Evolutionary conservation across 495 filamentous ascomycete species (phyloP).

Genomic region (Bryoglossum gracile): DNA sequence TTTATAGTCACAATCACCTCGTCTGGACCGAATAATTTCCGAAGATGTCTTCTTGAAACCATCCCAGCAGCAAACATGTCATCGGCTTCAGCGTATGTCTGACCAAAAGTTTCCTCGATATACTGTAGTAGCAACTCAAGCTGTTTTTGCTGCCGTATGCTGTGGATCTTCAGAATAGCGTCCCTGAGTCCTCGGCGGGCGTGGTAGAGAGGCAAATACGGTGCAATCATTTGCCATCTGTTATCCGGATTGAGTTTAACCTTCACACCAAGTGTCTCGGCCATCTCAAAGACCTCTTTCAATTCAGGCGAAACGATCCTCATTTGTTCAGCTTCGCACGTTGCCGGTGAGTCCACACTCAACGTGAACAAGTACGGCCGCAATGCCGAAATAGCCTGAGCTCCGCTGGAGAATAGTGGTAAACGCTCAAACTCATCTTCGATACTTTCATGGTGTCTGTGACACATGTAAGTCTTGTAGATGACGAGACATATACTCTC

Average conservation of each 20-base stretch:
- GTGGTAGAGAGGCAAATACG: constrained; percentile 9
- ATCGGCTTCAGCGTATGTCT: constrained; percentile 2
- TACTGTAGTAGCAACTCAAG: background rate
- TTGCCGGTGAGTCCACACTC: background rate
- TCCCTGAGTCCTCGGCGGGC: background rate
- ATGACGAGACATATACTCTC: background rate
- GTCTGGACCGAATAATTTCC: constrained; percentile 5
- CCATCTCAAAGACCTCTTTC: background rate
- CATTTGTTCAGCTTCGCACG: background rate
- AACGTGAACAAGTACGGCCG: background rate
- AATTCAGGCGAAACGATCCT: background rate
- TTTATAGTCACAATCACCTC: constrained; percentile 1
- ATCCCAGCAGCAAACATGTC: background rate
- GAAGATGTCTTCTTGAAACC: constrained; percentile 2
- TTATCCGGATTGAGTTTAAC: background rate
- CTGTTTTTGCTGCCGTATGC: background rate
- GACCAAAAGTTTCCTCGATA: background rate
- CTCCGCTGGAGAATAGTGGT: background rate
- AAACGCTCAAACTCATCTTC: background rate
- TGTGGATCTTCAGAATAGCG: background rate
- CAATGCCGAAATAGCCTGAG: background rate
- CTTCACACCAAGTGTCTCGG: background rate
- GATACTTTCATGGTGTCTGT: background rate
- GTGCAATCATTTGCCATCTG: constrained; percentile 7
- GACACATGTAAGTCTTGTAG: background rate